Conservation (phyloP, 306 rosid species). For the Trichosanthes truncata region DNA sequence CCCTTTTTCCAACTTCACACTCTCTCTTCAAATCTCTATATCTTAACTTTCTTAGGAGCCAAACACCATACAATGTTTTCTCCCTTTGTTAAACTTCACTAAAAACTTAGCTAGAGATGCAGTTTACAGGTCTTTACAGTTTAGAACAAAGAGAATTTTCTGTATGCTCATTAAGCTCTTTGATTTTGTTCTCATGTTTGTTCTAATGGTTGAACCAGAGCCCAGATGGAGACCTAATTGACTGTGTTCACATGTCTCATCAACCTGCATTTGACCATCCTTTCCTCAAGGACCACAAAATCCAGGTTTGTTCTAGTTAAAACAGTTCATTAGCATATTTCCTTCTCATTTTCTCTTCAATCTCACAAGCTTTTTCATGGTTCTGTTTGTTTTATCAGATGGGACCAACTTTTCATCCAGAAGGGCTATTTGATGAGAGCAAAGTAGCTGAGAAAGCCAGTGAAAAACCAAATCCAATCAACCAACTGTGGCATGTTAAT, state of each 20-base stretch:
- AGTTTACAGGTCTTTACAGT: background rate
- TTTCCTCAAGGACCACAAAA: constrained; percentile 89
- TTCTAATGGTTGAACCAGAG: constrained; percentile 49
- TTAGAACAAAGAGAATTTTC: background rate
- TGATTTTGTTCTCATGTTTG: background rate
- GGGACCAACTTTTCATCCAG: constrained; percentile 84
- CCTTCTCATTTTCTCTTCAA: background rate
- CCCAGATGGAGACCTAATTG: constrained; percentile 91
- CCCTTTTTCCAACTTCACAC: background rate
- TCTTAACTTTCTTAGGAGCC: background rate
- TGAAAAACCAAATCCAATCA: constrained; percentile 35
- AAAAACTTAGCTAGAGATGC: background rate
- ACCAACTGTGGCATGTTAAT: constrained; percentile 74
- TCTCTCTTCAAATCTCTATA: background rate
- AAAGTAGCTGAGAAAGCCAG: constrained; percentile 43
- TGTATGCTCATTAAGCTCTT: background rate
- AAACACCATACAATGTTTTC: background rate
- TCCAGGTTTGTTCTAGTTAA: constrained; percentile 7
- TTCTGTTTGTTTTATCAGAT: constrained; percentile 28
- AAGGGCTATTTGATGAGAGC: constrained; percentile 66
- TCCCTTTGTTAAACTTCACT: background rate
- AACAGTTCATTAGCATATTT: background rate
- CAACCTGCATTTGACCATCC: constrained; percentile 99
- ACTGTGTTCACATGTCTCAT: constrained; percentile 71
- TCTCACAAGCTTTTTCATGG: background rate